Base-by-base conservation (phyloP, 2,329 filamentous ascomycete species). In the Drechslerella coelobrocha region DNA sequence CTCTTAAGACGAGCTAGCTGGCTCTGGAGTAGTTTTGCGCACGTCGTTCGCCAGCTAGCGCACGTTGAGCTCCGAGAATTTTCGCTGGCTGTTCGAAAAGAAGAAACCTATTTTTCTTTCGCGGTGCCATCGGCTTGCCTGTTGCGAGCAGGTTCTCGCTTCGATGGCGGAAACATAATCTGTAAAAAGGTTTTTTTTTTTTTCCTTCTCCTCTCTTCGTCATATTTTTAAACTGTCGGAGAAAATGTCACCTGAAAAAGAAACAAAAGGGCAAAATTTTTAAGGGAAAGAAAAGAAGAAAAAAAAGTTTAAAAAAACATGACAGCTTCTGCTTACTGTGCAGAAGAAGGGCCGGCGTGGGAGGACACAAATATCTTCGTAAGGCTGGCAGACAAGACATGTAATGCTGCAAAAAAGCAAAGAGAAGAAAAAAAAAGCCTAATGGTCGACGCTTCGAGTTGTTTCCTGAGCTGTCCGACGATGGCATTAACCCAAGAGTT, bases 51-150 rank as follows among this genome's bases (percentile, higher is more conserved):
- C 43, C 50, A 53, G 52, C 52, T 48, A 47, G 61, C 45, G 31
- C 50, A 21, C 19, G 47, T 60, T 63, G 50, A 63, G 60, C 60
- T 55, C 60, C 59, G 59, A 51, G 24, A 59, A 24, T n/a, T 59
- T 21, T 45, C 29, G 43, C 39, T 51, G 23, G 21, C 37, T 17
- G 37, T 17, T 41, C 37, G 37, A 5, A 12, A 41, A 19, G 19
- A 19, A 45, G 21, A 45, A 45, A 45, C 12, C 29, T 31, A 12
- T 31, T n/a, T n/a, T n/a, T n/a, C n/a, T n/a, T n/a, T n/a, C n/a
- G 29, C 29, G 29, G 29, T 31, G 29, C 12, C 29, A 31, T 31
- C 29, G 29, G 29, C 29, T 31, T 31, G 29, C 29, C 29, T 31
- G 29, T 31, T 31, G 29, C 29, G 29, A 31, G 29, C 29, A 31